phyloP scores from a whole-genome alignment of 352 stramenopile species.

The Pythium insidiosum region DNA sequence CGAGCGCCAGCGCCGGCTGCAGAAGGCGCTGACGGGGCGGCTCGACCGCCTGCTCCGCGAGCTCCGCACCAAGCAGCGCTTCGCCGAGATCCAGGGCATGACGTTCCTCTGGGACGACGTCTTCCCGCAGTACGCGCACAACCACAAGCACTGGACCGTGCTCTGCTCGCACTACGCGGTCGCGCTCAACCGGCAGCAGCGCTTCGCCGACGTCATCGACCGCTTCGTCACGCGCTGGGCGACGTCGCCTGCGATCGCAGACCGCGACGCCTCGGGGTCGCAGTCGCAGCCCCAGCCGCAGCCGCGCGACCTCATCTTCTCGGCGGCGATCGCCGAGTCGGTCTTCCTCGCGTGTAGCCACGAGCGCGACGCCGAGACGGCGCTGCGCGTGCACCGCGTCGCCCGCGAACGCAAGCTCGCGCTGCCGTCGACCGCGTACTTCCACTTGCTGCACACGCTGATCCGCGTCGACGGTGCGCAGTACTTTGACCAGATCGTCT shows the following conservation, averaged over 20 bases:
- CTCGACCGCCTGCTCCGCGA: conserved; percentile 12
- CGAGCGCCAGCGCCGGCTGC: neutral
- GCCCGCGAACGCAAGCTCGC: conserved; percentile 4
- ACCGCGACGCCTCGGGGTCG: too few relatives aligned
- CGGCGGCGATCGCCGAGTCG: conserved; percentile 7
- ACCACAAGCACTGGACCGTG: conserved; percentile 16
- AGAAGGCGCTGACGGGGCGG: conserved; percentile 8
- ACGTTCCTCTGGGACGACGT: conserved; percentile 20
- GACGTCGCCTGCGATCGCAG: too few relatives aligned
- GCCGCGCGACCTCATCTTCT: conserved; percentile 13
- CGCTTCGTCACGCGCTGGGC: conserved; percentile 15
- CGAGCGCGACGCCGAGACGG: conserved; percentile 6
- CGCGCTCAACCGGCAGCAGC: conserved; percentile 19
- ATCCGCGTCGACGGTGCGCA: conserved; percentile 37
- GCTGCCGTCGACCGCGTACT: conserved; percentile 24
- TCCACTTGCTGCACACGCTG: conserved; percentile 47
- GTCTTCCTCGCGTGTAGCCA: conserved; percentile 15
- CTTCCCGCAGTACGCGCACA: conserved; percentile 14
- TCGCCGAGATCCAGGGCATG: conserved; percentile 16
- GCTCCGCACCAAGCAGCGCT: conserved; percentile 9
- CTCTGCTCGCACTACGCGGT: conserved; percentile 17
- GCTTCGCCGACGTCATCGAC: conserved; percentile 18
- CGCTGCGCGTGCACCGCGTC: conserved; percentile 8
- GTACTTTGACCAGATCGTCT: conserved; percentile 39
- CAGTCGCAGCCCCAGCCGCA: too few relatives aligned